Conservation (phyloP, 805 yeast species). For the Zygosaccharomyces siamensis region DNA sequence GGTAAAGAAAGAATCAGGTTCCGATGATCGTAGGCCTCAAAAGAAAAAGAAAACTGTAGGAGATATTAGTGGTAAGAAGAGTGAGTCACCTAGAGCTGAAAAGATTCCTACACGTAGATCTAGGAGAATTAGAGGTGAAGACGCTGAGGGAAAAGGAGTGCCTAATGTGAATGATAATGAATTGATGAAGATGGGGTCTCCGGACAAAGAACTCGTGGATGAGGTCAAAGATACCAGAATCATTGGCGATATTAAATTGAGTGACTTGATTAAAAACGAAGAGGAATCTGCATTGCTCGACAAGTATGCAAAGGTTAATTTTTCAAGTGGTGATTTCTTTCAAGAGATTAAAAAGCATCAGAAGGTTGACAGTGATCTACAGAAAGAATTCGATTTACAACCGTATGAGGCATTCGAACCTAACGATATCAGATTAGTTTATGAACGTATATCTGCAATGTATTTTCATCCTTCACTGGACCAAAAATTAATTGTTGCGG, state of each 20-base stretch:
- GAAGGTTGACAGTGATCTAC: conserved; percentile 25
- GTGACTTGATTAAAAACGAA: conserved; percentile 50
- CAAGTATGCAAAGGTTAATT: conserved; percentile 31
- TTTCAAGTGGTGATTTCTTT: conserved; percentile 70
- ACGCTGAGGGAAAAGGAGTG: conserved; percentile 45
- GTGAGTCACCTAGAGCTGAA: conserved; percentile 18
- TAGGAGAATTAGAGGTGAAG: conserved; percentile 67
- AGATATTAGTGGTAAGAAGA: conserved; percentile 7
- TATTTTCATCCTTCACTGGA: conserved; percentile 68
- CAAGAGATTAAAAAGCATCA: conserved; percentile 44
- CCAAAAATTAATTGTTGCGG: conserved; percentile 68
- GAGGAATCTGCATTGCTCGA: conserved; percentile 33
- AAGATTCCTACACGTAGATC: conserved; percentile 67
- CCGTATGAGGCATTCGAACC: conserved; percentile 59
- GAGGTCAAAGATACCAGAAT: conserved; percentile 53
- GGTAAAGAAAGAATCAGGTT: conserved; percentile 44
- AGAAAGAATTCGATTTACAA: conserved; percentile 51
- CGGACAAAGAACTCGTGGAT: conserved; percentile 42
- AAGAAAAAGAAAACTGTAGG: conserved; percentile 24
- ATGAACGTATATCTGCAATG: conserved; percentile 67
- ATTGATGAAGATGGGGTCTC: conserved; percentile 21
- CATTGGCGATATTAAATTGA: conserved; percentile 58
- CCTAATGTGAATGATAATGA: conserved; percentile 27
- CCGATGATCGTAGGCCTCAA: conserved; percentile 29
- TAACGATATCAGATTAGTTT: conserved; percentile 61